Evolutionary conservation across 2,329 filamentous ascomycete genomes (phyloP), one percentile per base, ranked within the genome.

Genomic region (Metarhizium brunneum): DNA sequence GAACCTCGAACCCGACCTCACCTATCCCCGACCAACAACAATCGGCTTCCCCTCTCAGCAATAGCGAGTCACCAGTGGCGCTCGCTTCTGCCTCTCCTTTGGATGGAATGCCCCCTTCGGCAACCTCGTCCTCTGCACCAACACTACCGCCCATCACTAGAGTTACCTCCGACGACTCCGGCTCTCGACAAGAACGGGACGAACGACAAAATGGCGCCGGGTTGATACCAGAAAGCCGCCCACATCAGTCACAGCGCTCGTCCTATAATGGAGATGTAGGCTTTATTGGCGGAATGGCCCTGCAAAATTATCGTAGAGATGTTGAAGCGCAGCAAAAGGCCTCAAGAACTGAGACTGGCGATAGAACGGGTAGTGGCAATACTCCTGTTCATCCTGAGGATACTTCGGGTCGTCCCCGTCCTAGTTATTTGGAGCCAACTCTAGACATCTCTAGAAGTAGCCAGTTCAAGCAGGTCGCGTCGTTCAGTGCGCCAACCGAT

Each of bases 281-380:
- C 13, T 83, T 83, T 61, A 77, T 83, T 52, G 80, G 81, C 16
- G 81, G 81, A 2, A 66, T 80, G 13, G 78, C 80, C 3, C 65
- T 83, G 56, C 70, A 73, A 59, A 81, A 82, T 50, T 77, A 78
- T 49, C 74, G 74, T 20, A 72, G 74, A 47, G 73, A 72, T 16
- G 58, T 66, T 42, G 62, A 66, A 45, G 60, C 56, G 20, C 52
- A 55, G 35, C 53, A 59, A 7, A 43, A 18, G 38, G 40, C 50
- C 56, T 20, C 51, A 30, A 40, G 54, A 42, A 13, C 50, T n/a
- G 57, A 52, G 16, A 29, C 16, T 45, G 16, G 32, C 30, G 54
- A 56, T 5, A 13, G 42, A 11, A 35, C 47, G n/a, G 45, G 29
- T 29, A 45, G 38, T 30, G 11, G 16, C 18, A 40, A 38, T 30